Evolutionary conservation across 2,329 filamentous ascomycete species (phyloP), one percentile per base, ranked within the genome.

Genomic region (Mycosphaerella arachidis): DNA sequence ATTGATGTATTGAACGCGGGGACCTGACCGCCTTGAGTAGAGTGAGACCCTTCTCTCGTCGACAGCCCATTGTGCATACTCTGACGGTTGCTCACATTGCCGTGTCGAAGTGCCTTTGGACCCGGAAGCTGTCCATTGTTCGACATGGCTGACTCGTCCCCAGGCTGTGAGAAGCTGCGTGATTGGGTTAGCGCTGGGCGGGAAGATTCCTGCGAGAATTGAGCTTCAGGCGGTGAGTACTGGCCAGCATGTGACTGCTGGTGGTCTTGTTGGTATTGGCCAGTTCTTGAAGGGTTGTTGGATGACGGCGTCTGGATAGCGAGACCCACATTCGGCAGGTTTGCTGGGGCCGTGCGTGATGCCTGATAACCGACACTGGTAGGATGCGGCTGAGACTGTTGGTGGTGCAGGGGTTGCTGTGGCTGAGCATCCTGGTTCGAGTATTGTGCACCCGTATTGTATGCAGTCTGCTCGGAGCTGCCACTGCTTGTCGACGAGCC

Each of bases 1-100:
- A 78, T 74, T 62, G 78, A 77, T 67, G 77, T 72, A 59, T 74
- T 76, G 71, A 78, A 80, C 50, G 75, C 73, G 61, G 75, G 70
- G 58, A 77, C 58, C 55, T 61, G 64, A 53, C 55, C 63, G 51
- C 48, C 63, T 51, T 59, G 61, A 33, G 59, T 58, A 3, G 64
- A 59, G 52, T 64, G 59, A 8, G 68, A 67, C 29, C 60, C 66
- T 53, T 72, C 70, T 31, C 70, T 66, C 37, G 68, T 58, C 35
- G 55, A 59, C 57, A 70, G 46, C 20, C 70, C 70, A 55, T 69
- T 72, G 57, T 74, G 71, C 29, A 74, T 64, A 57, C 71, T 73
- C 61, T 73, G 72, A 12, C 72, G 62, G 46, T 73, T 72, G 52
- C 55, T 65, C 35, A 58, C 61, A 54, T 62, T 68, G 30, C 62